Conservation (phyloP, 306 rosid species). For the Glycyrrhiza uralensis region DNA sequence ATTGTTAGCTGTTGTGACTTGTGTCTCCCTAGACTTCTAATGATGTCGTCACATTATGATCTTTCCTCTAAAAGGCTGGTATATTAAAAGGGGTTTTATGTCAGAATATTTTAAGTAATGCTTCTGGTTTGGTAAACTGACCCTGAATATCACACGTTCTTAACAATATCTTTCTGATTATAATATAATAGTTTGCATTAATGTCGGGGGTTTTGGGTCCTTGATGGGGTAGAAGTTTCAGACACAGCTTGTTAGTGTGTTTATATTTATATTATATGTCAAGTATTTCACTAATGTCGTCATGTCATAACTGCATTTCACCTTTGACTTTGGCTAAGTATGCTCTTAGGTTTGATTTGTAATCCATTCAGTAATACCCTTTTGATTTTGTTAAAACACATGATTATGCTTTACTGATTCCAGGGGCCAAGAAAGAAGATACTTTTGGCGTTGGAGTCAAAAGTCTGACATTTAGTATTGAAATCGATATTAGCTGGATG, state of each 20-base stretch:
- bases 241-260: neutral
- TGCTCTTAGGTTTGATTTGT: neutral
- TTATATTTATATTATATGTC: neutral
- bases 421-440: conserved; percentile 99
- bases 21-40: neutral
- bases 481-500: conserved; percentile 19
- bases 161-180: neutral
- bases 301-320: neutral
- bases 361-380: neutral
- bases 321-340: neutral
- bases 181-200: neutral
- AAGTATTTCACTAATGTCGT: neutral
- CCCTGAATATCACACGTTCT: neutral
- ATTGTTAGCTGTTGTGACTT: too few relatives aligned
- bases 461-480: conserved; percentile 43
- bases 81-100: neutral
- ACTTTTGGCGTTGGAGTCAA: conserved; percentile 81
- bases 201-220: neutral
- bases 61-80: neutral
- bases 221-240: neutral
- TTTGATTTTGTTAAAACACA: conserved; percentile 7
- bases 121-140: neutral
- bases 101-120: neutral
- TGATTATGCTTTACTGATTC: conserved; percentile 31
- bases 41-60: neutral